Evolutionary conservation across 2,329 filamentous ascomycete species (phyloP), one percentile per base, ranked within the genome.

Genomic region (Neonectria ditissima): DNA sequence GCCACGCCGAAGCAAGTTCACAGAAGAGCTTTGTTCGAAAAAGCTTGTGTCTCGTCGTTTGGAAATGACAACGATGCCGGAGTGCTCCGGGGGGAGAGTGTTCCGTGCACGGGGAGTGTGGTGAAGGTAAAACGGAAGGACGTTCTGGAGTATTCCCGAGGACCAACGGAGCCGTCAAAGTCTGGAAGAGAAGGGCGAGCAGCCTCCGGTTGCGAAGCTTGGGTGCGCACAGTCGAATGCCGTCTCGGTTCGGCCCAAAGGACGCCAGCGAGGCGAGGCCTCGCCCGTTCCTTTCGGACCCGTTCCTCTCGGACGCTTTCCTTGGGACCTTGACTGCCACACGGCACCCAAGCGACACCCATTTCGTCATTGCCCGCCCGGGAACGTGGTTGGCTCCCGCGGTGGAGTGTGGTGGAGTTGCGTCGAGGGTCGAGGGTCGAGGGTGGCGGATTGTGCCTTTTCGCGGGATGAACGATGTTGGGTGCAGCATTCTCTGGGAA

Each of bases 211-310:
- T 28, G 45, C 45, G 24, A n/a, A 37, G 37, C 37, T 24, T 34
- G 50, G 50, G 50, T 55, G 57, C n/a, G 30, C 50, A 48, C 37
- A 52, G 13, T 37, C 30, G 39, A 54, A 63, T 61, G 54, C 58
- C 55, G 55, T 71, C 59, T 72, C 71, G 71, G 69, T 73, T 73
- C 71, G 71, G 71, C 58, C 71, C 71, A 73, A 73, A 62, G 71
- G 71, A 73, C 67, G 68, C 63, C 62, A 67, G 56, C 52, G 52
- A 55, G 47, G 55, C 44, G 26, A 50, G 24, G 47, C 59, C 43
- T 58, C 30, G 55, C 20, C 60, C 39, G 48, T 62, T 62, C 54
- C 54, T 57, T 18, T 50, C 47, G 47, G 47, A 50, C 26, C 47
- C 47, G 18, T 50, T 56, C 45, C 30, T 20, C 16, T 34, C 37